Percentiles rank a stretch among this genome's conserved stretches.
Conservation (phyloP, 768 basidiomycete species). For the Lactarius hengduanensis region DNA sequence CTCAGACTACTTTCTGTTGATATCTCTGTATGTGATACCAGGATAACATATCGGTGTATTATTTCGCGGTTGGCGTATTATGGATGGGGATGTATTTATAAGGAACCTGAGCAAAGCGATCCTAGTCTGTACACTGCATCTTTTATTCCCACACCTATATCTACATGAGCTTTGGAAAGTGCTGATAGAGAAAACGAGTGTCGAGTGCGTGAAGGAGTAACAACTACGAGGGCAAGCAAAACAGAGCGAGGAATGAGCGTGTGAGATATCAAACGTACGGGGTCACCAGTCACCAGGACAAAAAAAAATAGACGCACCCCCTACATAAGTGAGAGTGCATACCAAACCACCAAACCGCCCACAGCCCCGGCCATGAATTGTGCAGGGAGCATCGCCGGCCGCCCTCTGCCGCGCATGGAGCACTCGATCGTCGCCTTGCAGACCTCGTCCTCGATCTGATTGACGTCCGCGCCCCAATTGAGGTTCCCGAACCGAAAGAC, state of each 20-base stretch:
- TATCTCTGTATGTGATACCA: constrained; percentile 4
- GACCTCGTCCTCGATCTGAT: constrained; percentile 22
- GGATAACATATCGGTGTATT: constrained; percentile 14
- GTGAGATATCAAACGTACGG: neutral
- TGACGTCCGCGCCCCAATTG: constrained; percentile 21
- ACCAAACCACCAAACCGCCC: constrained; percentile 27
- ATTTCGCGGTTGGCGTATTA: neutral
- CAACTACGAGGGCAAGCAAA: neutral
- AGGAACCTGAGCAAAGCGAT: neutral
- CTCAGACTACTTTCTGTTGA: neutral
- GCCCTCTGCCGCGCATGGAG: neutral
- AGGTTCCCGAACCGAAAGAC: constrained; percentile 14
- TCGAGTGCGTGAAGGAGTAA: neutral
- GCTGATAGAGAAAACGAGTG: constrained; percentile 2
- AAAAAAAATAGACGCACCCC: neutral
- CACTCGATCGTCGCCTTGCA: constrained; percentile 9
- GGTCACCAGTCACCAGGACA: no score
- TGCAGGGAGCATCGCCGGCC: constrained; percentile 23
- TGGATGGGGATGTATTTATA: neutral
- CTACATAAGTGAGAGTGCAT: constrained; percentile 25
- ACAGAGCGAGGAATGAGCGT: constrained; percentile 4
- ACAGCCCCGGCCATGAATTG: constrained; percentile 26
- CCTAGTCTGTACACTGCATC: neutral
- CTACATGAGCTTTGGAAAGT: neutral
- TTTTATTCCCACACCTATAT: constrained; percentile 8